Conservation (phyloP, 148 eudicot species). For the Heliosperma pusillum region DNA sequence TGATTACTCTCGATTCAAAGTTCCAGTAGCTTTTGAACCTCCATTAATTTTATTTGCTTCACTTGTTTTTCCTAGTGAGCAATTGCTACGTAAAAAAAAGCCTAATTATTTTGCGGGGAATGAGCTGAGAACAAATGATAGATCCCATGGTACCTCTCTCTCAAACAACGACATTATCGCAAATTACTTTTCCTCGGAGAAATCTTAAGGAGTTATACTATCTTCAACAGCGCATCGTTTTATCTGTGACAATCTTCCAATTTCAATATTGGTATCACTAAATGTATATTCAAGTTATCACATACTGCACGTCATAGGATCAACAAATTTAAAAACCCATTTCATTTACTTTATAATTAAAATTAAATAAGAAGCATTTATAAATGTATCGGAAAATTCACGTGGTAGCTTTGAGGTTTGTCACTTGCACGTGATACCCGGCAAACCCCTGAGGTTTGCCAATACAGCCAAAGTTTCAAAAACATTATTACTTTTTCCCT, state of each 20-base stretch:
- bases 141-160: not conserved
- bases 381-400: too few species aligned
- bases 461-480: too few species aligned
- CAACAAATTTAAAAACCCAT: not conserved
- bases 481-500: too few species aligned
- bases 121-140: not conserved
- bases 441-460: too few species aligned
- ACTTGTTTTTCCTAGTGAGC: not conserved
- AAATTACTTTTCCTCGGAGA: not conserved
- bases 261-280: not conserved
- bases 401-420: too few species aligned
- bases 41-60: not conserved
- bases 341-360: too few species aligned
- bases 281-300: not conserved
- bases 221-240: not conserved
- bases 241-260: not conserved
- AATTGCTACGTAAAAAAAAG: too few species aligned
- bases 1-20: not conserved
- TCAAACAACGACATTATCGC: not conserved
- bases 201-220: not conserved
- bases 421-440: too few species aligned
- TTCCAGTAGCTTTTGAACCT: not conserved
- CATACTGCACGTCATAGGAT: not conserved
- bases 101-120: too few species aligned
- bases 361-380: not conserved